These are phyloP conservation scores for Tylopilus vinaceipallidus DNA, from an alignment of 768 basidiomycete genomes.

Conservation along the genomic window DNA sequence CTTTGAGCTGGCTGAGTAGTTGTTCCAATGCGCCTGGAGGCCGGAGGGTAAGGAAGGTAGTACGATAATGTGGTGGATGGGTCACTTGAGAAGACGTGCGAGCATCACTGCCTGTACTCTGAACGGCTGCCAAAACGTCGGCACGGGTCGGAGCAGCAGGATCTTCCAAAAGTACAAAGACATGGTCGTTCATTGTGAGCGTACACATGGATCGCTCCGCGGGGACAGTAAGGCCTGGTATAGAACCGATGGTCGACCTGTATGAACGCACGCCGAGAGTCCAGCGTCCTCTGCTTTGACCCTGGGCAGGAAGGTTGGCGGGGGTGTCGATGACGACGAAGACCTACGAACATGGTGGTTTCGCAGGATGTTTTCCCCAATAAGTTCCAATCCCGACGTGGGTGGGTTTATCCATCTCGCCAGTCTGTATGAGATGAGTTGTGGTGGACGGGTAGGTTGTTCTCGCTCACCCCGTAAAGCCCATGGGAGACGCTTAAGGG, in stretches of 20 bases:
- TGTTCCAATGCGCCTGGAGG: slow-evolving; percentile 78
- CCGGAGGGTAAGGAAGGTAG: slow-evolving; percentile 71
- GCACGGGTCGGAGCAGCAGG: slow-evolving; percentile 65
- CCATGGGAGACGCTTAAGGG: slow-evolving; percentile 42
- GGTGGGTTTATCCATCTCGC: slow-evolving; percentile 87
- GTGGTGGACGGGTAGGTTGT: not conserved
- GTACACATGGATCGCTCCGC: slow-evolving; percentile 72
- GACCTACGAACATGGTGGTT: slow-evolving; percentile 61
- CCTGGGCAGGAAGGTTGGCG: slow-evolving; percentile 40
- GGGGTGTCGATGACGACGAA: slow-evolving; percentile 14
- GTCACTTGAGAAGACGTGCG: slow-evolving; percentile 16
- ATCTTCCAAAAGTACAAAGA: slow-evolving; percentile 78
- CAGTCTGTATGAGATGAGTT: slow-evolving; percentile 42
- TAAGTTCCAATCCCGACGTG: slow-evolving; percentile 62
- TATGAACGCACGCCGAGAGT: slow-evolving; percentile 68
- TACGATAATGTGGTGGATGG: slow-evolving; percentile 60
- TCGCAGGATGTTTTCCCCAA: slow-evolving; percentile 62
- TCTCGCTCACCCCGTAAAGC: slow-evolving; percentile 55
- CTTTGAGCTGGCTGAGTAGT: slow-evolving; percentile 67
- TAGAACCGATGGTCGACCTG: slow-evolving; percentile 65
- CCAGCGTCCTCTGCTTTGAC: slow-evolving; percentile 62
- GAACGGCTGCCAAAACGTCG: slow-evolving; percentile 44
- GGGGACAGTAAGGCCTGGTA: slow-evolving; percentile 46
- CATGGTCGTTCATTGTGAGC: slow-evolving; percentile 76
- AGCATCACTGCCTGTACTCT: slow-evolving; percentile 37